Conservation (phyloP, 2,329 filamentous ascomycete genomes). For the Penicillium digitatum region DNA sequence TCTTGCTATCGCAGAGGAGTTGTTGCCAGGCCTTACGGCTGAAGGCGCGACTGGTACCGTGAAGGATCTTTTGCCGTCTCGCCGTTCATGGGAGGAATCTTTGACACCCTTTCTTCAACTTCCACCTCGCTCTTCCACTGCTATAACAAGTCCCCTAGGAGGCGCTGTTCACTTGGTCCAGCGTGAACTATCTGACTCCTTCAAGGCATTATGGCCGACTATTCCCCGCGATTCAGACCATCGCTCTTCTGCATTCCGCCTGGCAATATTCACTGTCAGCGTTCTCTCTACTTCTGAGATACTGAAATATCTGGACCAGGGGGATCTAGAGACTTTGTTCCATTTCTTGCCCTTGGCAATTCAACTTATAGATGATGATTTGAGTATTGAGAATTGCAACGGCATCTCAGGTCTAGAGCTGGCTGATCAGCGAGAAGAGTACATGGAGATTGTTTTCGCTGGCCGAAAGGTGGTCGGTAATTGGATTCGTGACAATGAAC, state of each 20-base stretch:
- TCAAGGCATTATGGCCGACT: constrained; percentile 26
- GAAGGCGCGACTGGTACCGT: constrained; percentile 28
- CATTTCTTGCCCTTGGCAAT: constrained; percentile 52
- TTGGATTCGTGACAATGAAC: constrained; percentile 37
- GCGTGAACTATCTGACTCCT: constrained; percentile 24
- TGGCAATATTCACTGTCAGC: constrained; percentile 65
- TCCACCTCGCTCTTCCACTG: constrained; percentile 54
- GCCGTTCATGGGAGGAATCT: constrained; percentile 61
- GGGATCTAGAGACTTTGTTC: constrained; percentile 42
- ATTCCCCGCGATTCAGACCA: constrained; percentile 62
- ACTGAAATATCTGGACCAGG: constrained; percentile 30
- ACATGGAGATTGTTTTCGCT: constrained; percentile 51
- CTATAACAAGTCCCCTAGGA: constrained; percentile 68
- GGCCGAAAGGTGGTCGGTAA: constrained; percentile 47
- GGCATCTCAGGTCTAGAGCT: constrained; percentile 49
- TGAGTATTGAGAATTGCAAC: constrained; percentile 55
- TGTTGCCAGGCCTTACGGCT: constrained; percentile 37
- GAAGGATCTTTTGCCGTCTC: constrained; percentile 59
- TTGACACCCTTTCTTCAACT: constrained; percentile 51
- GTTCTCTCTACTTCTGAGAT: constrained; percentile 50
- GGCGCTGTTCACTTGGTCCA: constrained; percentile 65
- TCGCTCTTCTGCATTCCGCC: constrained; percentile 68
- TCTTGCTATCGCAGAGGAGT: constrained; percentile 51
- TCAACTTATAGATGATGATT: constrained; percentile 57
- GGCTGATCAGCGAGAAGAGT: constrained; percentile 50